phyloP scores from a whole-genome alignment of 2,329 filamentous ascomycete species.

The Aspergillus candidus region DNA sequence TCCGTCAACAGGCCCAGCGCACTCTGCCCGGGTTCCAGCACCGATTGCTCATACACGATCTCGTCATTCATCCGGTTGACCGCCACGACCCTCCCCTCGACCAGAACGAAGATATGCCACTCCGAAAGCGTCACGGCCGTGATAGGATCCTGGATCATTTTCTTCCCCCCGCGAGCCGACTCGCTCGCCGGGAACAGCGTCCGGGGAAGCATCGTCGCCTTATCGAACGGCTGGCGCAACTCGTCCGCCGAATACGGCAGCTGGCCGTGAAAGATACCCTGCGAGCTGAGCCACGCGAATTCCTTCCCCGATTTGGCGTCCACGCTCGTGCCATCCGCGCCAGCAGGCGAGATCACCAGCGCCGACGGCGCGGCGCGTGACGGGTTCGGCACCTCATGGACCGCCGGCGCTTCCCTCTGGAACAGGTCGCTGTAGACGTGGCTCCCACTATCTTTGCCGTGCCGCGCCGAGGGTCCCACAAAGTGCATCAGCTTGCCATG shows the following conservation, averaged over 20 bases:
- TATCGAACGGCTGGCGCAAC: constrained; percentile 67
- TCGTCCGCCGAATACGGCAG: constrained; percentile 62
- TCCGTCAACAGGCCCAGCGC: constrained; percentile 83
- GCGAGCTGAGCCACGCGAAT: constrained; percentile 85
- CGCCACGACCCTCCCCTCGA: constrained; percentile 76
- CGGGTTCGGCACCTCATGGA: constrained; percentile 64
- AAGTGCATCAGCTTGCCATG: constrained; percentile 74
- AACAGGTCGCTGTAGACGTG: constrained; percentile 86
- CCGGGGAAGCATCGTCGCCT: constrained; percentile 69
- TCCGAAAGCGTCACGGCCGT: constrained; percentile 80
- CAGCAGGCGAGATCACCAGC: constrained; percentile 71
- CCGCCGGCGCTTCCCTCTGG: constrained; percentile 72
- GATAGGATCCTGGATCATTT: constrained; percentile 64
- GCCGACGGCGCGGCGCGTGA: constrained; percentile 56
- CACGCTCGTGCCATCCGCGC: constrained; percentile 54
- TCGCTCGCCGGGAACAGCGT: constrained; percentile 67
- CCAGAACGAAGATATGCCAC: constrained; percentile 82
- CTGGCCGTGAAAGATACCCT: constrained; percentile 83
- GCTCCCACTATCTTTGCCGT: constrained; percentile 68
- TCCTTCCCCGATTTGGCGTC: constrained; percentile 46
- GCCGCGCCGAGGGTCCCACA: constrained; percentile 66
- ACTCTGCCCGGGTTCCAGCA: constrained; percentile 72
- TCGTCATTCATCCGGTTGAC: constrained; percentile 81
- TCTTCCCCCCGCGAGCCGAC: constrained; percentile 57
- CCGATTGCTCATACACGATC: constrained; percentile 78